phyloP scores from a whole-genome alignment of 1,284 basidiomycete genomes.

The Heliocybe sulcata region DNA sequence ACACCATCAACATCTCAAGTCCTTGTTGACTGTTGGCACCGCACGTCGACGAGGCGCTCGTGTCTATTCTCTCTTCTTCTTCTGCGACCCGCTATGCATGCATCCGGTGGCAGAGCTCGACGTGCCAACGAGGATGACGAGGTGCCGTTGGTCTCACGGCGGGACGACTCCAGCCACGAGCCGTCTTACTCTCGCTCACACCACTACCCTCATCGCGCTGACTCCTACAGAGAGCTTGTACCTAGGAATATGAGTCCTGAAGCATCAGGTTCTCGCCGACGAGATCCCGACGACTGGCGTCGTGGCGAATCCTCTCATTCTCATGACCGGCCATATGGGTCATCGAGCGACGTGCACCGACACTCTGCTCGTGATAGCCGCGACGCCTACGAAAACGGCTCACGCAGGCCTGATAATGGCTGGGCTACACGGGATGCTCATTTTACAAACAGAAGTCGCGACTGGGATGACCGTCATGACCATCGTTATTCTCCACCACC shows the following conservation, averaged over 20 bases:
- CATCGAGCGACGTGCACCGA: conserved; percentile 38
- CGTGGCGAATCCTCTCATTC: conserved; percentile 29
- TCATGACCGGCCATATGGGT: conserved; percentile 42
- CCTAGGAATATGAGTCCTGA: conserved; percentile 42
- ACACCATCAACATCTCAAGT: conserved; percentile 13
- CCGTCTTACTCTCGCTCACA: conserved; percentile 38
- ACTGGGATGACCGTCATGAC: conserved; percentile 39
- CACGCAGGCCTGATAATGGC: conserved; percentile 22
- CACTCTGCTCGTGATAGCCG: conserved; percentile 30
- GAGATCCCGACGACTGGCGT: conserved; percentile 45
- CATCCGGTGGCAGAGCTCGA: conserved; percentile 38
- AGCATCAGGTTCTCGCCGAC: conserved; percentile 40
- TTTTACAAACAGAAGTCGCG: conserved; percentile 26
- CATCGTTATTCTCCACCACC: conserved; percentile 31
- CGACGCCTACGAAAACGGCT: conserved; percentile 40
- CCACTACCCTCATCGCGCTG: conserved; percentile 28
- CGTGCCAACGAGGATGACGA: conserved; percentile 43
- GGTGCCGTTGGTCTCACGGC: conserved; percentile 38
- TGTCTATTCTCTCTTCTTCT: conserved; percentile 14
- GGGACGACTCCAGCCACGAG: conserved; percentile 35
- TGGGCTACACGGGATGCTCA: conserved; percentile 14
- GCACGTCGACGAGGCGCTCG: conserved; percentile 4
- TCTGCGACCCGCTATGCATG: conserved; percentile 37
- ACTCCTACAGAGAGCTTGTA: conserved; percentile 39
- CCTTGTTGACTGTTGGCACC: conserved; percentile 10